Percentiles rank a stretch among this genome's conserved stretches.
phyloP scores from a whole-genome alignment of 345 rosid species.

The Syzygium aqueum region DNA sequence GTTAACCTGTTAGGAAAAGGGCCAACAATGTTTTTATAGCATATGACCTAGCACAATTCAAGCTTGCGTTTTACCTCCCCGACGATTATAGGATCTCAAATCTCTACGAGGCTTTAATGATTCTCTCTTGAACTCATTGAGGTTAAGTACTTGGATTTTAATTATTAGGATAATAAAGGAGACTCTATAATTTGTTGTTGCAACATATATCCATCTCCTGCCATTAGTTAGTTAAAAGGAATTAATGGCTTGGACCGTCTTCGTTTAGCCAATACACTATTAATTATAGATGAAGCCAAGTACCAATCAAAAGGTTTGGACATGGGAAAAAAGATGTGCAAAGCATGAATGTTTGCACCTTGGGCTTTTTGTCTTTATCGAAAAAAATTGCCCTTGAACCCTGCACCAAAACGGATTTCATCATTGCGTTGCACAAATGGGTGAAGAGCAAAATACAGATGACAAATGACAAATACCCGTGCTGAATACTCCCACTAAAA shows the following conservation, averaged over 20 bases:
- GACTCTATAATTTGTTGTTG: neutral
- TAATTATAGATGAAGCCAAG: neutral
- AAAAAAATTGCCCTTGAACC: constrained; percentile 12
- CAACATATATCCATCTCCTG: neutral
- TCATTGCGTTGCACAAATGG: neutral
- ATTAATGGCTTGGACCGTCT: neutral
- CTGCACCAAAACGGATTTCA: neutral
- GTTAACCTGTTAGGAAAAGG: neutral
- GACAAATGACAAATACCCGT: neutral
- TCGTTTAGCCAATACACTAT: too few relatives aligned
- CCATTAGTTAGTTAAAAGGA: neutral
- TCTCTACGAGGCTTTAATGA: neutral
- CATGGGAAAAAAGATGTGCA: neutral
- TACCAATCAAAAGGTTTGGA: neutral
- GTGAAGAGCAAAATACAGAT: neutral
- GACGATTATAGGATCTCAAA: neutral
- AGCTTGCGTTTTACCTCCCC: neutral
- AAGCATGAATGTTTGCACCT: neutral
- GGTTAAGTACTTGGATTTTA: neutral
- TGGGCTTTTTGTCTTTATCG: constrained; percentile 12
- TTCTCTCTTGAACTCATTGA: neutral
- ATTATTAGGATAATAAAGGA: neutral
- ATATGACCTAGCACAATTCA: neutral
- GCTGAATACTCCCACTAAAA: neutral
- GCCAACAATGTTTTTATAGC: neutral